Conservation (phyloP, 331 rosid species). For the Quercus phellos region DNA sequence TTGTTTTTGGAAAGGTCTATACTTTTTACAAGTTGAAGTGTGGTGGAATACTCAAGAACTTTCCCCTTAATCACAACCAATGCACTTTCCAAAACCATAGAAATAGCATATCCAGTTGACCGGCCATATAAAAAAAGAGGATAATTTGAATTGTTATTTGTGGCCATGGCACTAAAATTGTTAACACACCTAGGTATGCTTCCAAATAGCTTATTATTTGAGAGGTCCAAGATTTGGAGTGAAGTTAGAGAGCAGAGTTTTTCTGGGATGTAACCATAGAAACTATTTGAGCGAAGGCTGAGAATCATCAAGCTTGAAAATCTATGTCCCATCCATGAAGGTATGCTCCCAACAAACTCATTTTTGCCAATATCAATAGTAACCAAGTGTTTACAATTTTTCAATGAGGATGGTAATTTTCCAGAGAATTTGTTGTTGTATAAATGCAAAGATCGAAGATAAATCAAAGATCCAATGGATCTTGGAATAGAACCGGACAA, state of each 20-base stretch:
- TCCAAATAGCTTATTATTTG: constrained; percentile 29
- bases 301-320: constrained; percentile 13
- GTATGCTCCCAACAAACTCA: constrained; percentile 33
- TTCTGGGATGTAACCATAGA: constrained; percentile 31
- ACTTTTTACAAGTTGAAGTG: not conserved
- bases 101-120: not conserved
- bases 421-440: constrained; percentile 27
- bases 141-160: not conserved
- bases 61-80: too few relatives aligned
- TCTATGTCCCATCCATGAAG: constrained; percentile 23
- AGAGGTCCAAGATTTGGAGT: constrained; percentile 40
- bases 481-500: constrained; percentile 25
- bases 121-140: too few relatives aligned
- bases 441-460: not conserved
- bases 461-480: constrained; percentile 4
- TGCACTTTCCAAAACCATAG: not conserved
- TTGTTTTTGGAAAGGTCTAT: not conserved
- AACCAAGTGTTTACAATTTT: not conserved
- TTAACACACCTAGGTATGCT: constrained; percentile 31
- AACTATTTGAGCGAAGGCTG: constrained; percentile 13
- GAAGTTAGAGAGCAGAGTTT: constrained; percentile 9
- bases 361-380: constrained; percentile 40
- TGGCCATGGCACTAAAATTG: constrained; percentile 25
- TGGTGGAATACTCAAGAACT: not conserved
- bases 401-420: constrained; percentile 22